Evolutionary conservation across 1,284 basidiomycete genomes (phyloP), one percentile per base, ranked within the genome.

Genomic region (Austroboletus novae-zelandiae): DNA sequence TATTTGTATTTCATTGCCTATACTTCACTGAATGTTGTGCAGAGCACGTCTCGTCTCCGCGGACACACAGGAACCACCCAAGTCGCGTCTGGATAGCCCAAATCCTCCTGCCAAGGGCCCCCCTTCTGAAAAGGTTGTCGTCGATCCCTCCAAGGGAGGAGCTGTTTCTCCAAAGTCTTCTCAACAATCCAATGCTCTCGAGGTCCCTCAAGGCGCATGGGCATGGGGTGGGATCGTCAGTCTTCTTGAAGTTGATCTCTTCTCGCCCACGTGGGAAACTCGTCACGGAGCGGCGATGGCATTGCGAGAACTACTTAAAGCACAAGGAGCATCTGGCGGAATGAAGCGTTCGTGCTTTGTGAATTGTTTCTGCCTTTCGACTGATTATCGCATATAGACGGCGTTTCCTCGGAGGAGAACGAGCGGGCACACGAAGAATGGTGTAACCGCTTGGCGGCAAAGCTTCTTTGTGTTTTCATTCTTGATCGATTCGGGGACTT

Each of bases 401-500:
- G 72, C 48, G 56, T 71, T 25, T 73, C 78, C 9, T 59, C 59
- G 54, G 72, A 71, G 47, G 81, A 84, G 60, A 94, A 94, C 59
- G 76, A 76, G 32, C 64, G 76, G 46, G 73, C 76, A 0, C 93
- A 96, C 62, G 86, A 91, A 67, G 77, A 78, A 53, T 96, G 94
- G 93, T 92, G 89, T 68, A 95, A 95, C 58, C 84, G 89, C 52
- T 74, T 98, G 15, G 89, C 94, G 2, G 84, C 92, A 10, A 89
- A 89, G 58, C 83, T 98, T 45, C 80, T 99, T 2, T 91, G 87
- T 57, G 84, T 99, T 11, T 90, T 99, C 58, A 88, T 94, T n/a
- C 77, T 98, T 17, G 97, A 99, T 70, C 84, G 97, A 14, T 98
- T 99, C 60, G 94, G 95, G 9, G 97, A 99, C 72, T 99, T 97